Base-by-base conservation (phyloP, 2,329 filamentous ascomycete species). In the Paraconiothyrium brasiliense region DNA sequence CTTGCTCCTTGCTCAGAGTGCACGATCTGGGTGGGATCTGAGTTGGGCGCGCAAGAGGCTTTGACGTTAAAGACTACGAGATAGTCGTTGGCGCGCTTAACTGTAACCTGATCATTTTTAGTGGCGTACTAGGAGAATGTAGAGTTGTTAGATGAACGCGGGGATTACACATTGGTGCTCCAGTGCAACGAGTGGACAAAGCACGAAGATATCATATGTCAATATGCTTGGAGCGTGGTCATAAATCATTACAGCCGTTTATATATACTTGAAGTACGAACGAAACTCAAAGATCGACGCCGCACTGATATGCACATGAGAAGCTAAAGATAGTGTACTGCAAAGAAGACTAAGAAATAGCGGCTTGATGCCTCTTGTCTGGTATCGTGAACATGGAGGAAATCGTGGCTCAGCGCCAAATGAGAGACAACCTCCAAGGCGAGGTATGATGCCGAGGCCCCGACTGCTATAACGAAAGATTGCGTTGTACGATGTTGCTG, bases 201-300 rank as follows among this genome's bases (percentile, higher is more conserved):
- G 30, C 46, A 48, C 16, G 24, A 13, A 32, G 46, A 30, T 4
- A 48, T 7, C 9, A 32, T 16, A 8, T 11, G 24, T 48, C 4
- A 37, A 24, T 37, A 22, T 2, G 41, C 16, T 9, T 3, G 13
- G 9, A 39, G 20, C 4, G 46, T 46, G 6, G 22, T 55, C 41
- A n/a, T 55, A 46, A 46, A 9, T 56, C 54, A 37, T 56, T 22
- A 35, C 20, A 24, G 24, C 27, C 41, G 54, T 56, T 24, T n/a
- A 48, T 56, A 48, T 47, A 47, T 39, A 56, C 54, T 35, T 37
- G 32, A 48, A 56, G n/a, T 22, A 22, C 14, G 24, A 47, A 9
- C 7, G 16, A 47, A 55, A 46, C 11, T 34, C n/a, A 48, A 37
- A 27, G 22, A 56, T 37, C 27, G n/a, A 37, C 30, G 1, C 9